Evolutionary conservation across 2,329 filamentous ascomycete species (phyloP).

Genomic region (Blumeria graminis): DNA sequence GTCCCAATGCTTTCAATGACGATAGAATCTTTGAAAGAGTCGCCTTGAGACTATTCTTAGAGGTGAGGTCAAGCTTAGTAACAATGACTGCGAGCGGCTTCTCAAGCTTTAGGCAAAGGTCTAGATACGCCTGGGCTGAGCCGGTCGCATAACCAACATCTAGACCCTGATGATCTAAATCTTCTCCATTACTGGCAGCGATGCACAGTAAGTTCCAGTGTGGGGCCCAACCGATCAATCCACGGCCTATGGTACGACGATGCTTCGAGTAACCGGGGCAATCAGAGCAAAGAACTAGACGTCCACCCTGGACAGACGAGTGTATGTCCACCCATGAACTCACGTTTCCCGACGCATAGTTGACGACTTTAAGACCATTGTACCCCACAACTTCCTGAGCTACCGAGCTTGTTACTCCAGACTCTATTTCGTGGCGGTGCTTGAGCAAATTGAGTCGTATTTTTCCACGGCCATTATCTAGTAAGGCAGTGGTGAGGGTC

Average conservation of each 20-base stretch:
- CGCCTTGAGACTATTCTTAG: constrained; percentile 41
- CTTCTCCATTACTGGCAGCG: constrained; percentile 37
- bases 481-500: constrained; percentile 60
- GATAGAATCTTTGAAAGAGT: constrained; percentile 54
- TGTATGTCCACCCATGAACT: constrained; percentile 92
- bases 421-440: constrained; percentile 78
- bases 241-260: constrained; percentile 65
- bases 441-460: constrained; percentile 72
- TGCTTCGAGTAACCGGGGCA: constrained; percentile 81
- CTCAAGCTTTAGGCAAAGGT: constrained; percentile 59
- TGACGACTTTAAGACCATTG: constrained; percentile 35
- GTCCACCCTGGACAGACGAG: constrained; percentile 43
- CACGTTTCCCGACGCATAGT: constrained; percentile 68
- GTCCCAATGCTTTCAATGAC: constrained; percentile 49
- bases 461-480: constrained; percentile 83
- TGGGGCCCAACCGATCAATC: constrained; percentile 84
- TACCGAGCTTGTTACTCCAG: constrained; percentile 81
- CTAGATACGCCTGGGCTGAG: constrained; percentile 48
- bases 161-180: constrained; percentile 33
- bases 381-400: constrained; percentile 89
- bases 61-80: constrained; percentile 77
- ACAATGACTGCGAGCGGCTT: constrained; percentile 61
- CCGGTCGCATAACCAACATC: not conserved
- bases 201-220: constrained; percentile 85
- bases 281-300: constrained; percentile 73